Base-by-base conservation (phyloP, 306 rosid genomes). In the Albizia julibrissin region DNA sequence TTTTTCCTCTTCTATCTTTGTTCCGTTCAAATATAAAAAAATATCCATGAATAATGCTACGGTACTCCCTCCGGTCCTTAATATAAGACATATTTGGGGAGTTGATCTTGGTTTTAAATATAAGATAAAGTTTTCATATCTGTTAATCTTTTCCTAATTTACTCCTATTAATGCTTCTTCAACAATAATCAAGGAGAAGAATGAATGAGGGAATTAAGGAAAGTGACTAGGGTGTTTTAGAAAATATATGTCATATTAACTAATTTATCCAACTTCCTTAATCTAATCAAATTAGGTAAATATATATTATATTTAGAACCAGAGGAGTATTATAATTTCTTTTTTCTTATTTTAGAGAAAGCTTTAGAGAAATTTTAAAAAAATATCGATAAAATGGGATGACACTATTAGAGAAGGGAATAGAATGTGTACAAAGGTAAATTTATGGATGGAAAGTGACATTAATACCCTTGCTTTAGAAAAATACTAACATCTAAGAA, bases 321-420 rank as follows among this genome's bases (percentile, higher is more conserved):
- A 0, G 37, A 33, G 0, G 37, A 33, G 37, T 33, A 39, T 42
- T 52, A 54, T 54, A 26, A 54, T 10, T 54, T 54, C 24, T 54
- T 54, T 54, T 54, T 54, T 54, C 26, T 19, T 19, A 54, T 54
- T 54, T 54, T 19, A 21, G 4, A 66, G 67, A 50, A 40, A 50
- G 22, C 21, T 73, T 73, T 46, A 21, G 18, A 70, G 62, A 29
- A 43, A 61, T 11, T 33, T 33, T 29, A 18, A 6, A 3, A 52
- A 75, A 18, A 18, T 68, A 61, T 82, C 21, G 26, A 54, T 72
- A 37, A 44, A 79, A 69, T 54, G 33, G 29, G 34, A 29, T 71
- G 56, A 26, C 15, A 10, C 27, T 58, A 3, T 72, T 15, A 46
- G 29, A 58, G 31, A 58, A 58, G 27, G 65, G 67, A 61, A 61